Evolutionary conservation across 2,329 filamentous ascomycete species (phyloP), one percentile per base, ranked within the genome.

Genomic region (Talaromyces marneffei): DNA sequence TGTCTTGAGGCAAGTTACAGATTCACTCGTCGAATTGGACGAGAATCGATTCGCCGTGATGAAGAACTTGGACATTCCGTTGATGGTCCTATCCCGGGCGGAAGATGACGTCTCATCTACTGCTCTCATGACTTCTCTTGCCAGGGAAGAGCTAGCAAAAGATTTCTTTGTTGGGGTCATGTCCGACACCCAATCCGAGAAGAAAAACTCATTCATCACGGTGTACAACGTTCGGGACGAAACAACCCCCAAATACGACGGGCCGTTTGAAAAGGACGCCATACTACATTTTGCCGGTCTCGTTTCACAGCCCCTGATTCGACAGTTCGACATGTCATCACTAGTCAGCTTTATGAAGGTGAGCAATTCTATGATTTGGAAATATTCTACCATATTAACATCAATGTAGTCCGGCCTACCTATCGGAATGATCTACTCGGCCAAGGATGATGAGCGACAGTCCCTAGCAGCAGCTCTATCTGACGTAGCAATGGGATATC

Each of bases 331-430:
- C 25, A 33, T 52, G 25, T 57, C 31, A 40, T 25, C 53, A 25
- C 12, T 61, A 31, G 53, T 57, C 8, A 35, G 29, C 44, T 61
- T 61, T 20, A 61, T 61, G 59, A 50, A 57, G 59, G 59, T 57
- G 27, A 16, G 50, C 1, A 7, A 16, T 42, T 14, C 12, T 6
- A 23, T 35, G 7, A 35, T 29, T 1, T 3, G 9, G 8, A 8
- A 16, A 20, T 4, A 20, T 12, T 2, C 9, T 20, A 25, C 16
- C 20, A n/a, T 2, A 40, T 33, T 61, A 29, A 61, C 31, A 14
- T 33, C 1, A n/a, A 1, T 10, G 3, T 10, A 61, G 59, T 61
- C 59, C n/a, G 59, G 53, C n/a, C n/a, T 61, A 23, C 59, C 59
- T 8, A 25, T 61, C 10, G 59, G 40, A 25, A 57, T 61, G 44